Conservation (phyloP, 345 rosid genomes). For the Ailanthus altissimus region DNA sequence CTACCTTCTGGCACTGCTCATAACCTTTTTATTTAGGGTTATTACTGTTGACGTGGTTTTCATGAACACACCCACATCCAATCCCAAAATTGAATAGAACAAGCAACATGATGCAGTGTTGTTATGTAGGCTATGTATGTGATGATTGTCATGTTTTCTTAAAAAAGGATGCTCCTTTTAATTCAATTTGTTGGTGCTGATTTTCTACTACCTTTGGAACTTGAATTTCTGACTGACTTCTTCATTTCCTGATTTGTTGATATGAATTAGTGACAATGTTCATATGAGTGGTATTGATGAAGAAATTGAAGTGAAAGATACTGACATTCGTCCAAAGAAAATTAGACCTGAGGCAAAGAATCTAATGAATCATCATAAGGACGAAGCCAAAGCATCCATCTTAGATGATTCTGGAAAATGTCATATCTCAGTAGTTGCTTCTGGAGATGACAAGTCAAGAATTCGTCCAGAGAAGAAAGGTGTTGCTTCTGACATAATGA, state of each 20-base stretch:
- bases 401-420: constrained; percentile 38
- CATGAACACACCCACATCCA: not conserved
- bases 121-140: not conserved
- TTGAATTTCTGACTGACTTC: constrained; percentile 7
- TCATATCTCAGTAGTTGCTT: constrained; percentile 15
- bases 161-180: constrained; percentile 4
- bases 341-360: constrained; percentile 44
- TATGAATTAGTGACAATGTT: constrained; percentile 32
- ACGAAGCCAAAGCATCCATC: constrained; percentile 33
- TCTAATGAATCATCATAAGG: constrained; percentile 33
- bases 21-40: not conserved
- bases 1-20: not conserved
- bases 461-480: constrained; percentile 26
- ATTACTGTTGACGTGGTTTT: not conserved
- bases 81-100: not conserved
- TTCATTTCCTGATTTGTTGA: constrained; percentile 19
- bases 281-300: constrained; percentile 38
- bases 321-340: constrained; percentile 42
- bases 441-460: constrained; percentile 29
- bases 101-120: not conserved
- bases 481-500: constrained; percentile 57
- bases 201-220: not conserved
- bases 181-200: not conserved
- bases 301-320: constrained; percentile 35
- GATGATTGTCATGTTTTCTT: not conserved